Evolutionary conservation across 208 protist species (phyloP).

Genomic region (Kentomonas sorsogonicus): DNA sequence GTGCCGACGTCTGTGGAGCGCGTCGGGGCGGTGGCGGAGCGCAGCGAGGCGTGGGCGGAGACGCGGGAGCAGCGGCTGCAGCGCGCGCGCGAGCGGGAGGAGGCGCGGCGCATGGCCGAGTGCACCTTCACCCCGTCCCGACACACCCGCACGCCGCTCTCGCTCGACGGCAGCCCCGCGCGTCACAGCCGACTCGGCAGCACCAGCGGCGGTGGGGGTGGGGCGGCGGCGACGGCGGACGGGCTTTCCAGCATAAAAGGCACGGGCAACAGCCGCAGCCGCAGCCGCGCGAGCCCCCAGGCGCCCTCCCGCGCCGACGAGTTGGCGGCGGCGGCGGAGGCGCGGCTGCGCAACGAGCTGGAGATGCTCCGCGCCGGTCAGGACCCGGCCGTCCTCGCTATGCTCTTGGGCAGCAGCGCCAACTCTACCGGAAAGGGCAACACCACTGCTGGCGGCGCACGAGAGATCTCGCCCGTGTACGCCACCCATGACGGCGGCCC

Average conservation of each 20-base stretch:
- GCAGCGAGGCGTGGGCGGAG: constrained; percentile 31
- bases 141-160: no score
- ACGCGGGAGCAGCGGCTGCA: constrained; percentile 18
- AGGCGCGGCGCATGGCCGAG: constrained; percentile 14
- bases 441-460: not conserved
- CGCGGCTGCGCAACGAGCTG: constrained; percentile 63
- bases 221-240: not conserved
- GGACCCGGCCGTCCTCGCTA: constrained; percentile 32
- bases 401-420: constrained; percentile 17
- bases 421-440: not conserved
- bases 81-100: constrained; percentile 14
- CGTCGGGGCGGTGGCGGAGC: constrained; percentile 20
- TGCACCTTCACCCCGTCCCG: constrained; percentile 43
- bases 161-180: not conserved
- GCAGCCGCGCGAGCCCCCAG: constrained; percentile 9
- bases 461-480: not conserved
- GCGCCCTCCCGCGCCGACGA: constrained; percentile 21
- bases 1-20: constrained; percentile 5
- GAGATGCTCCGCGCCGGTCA: constrained; percentile 47
- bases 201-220: not conserved
- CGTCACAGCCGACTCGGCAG: not conserved
- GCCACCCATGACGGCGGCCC: constrained; percentile 4
- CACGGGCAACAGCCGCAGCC: not conserved
- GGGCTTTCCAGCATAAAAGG: not conserved
- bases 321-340: constrained; percentile 45